Conservation (phyloP, 2,329 filamentous ascomycete genomes). For the Aurifilum marmelostoma region DNA sequence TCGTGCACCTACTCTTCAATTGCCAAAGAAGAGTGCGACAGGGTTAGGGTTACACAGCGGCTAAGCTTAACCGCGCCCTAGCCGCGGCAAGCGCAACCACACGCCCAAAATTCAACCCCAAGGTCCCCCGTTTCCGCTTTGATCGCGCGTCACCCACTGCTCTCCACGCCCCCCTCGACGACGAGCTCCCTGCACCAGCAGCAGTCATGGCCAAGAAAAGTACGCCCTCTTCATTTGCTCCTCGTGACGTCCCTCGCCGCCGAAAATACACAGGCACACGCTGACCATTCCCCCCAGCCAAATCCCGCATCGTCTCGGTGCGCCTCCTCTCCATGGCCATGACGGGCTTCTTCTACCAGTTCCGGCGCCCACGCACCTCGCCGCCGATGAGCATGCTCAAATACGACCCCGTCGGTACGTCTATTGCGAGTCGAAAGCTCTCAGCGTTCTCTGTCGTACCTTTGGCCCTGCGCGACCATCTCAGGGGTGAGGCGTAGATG, state of each 20-base stretch:
- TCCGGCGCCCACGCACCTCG: constrained; percentile 78
- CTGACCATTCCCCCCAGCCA: constrained; percentile 57
- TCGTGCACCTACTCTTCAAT: too few species aligned
- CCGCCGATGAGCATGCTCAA: constrained; percentile 95
- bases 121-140: background rate
- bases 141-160: background rate
- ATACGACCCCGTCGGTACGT: constrained; percentile 90
- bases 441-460: background rate
- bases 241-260: background rate
- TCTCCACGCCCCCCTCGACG: background rate
- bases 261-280: background rate
- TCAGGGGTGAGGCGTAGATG: background rate
- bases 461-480: background rate
- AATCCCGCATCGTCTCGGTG: constrained; percentile 90
- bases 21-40: background rate
- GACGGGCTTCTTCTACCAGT: constrained; percentile 96
- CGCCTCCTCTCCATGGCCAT: constrained; percentile 97
- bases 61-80: background rate
- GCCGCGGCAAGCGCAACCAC: background rate
- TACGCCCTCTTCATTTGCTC: constrained; percentile 23
- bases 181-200: constrained; percentile 2
- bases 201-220: constrained; percentile 44
- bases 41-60: background rate
- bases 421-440: constrained; percentile 33
- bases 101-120: background rate